Conservation (phyloP, 2,329 filamentous ascomycete species). For the Xylariaceae sp. region DNA sequence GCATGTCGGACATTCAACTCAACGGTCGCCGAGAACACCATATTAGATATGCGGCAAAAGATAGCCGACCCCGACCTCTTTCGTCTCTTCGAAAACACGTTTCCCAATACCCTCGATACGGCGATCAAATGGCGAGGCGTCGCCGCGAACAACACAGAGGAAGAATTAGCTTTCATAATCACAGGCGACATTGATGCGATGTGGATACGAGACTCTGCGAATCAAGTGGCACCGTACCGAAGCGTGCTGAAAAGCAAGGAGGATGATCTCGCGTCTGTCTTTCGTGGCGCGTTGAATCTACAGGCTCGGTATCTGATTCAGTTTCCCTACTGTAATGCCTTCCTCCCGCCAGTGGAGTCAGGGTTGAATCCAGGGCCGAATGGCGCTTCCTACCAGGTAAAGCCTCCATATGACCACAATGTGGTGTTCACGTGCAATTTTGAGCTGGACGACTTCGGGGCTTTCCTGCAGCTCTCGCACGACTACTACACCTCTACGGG, state of each 20-base stretch:
- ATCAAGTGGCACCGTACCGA: constrained; percentile 69
- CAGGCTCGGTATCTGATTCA: constrained; percentile 66
- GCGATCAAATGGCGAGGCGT: constrained; percentile 74
- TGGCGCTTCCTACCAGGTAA: constrained; percentile 55
- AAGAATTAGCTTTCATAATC: constrained; percentile 70
- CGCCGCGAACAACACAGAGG: constrained; percentile 45
- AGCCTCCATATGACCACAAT: constrained; percentile 63
- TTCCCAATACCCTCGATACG: constrained; percentile 79
- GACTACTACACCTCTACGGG: constrained; percentile 75
- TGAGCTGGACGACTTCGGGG: constrained; percentile 85
- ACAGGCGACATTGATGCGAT: constrained; percentile 84
- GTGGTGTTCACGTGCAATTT: constrained; percentile 95
- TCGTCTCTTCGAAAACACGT: constrained; percentile 79
- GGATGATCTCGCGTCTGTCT: constrained; percentile 64
- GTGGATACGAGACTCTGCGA: constrained; percentile 82
- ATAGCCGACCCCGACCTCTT: constrained; percentile 63
- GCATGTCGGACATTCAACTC: constrained; percentile 73
- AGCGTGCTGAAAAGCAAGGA: constrained; percentile 56
- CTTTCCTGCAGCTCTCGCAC: constrained; percentile 78
- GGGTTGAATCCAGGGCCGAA: constrained; percentile 59
- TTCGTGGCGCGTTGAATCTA: constrained; percentile 69
- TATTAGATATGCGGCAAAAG: constrained; percentile 42
- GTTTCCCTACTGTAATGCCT: constrained; percentile 84
- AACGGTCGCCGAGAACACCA: constrained; percentile 66
- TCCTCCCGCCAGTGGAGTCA: constrained; percentile 79